Evolutionary conservation across 257 asterid genomes (phyloP).

Genomic region (Nicotiana tomentosiformis): DNA sequence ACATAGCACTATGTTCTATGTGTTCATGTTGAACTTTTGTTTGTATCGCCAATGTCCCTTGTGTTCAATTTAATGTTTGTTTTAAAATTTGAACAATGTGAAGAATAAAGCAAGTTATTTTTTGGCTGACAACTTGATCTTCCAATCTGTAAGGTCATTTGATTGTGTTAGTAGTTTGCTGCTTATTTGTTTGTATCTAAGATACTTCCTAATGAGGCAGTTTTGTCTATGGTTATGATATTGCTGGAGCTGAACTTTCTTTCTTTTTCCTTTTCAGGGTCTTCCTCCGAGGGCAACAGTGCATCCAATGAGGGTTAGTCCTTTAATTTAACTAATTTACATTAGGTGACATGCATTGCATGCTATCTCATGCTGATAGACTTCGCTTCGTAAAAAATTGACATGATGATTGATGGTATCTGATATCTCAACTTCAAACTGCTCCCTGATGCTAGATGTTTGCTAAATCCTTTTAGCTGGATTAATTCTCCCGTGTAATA

Average conservation of each 20-base stretch:
- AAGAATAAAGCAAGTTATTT: background rate
- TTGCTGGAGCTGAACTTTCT: constrained; percentile 1
- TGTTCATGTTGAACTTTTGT: background rate
- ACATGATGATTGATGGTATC: background rate
- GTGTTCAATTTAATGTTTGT: background rate
- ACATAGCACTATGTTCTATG: background rate
- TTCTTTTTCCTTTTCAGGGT: constrained; percentile 48
- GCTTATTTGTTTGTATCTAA: background rate
- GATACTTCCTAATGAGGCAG: background rate
- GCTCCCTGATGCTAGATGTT: too few species aligned
- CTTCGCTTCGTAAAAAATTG: background rate
- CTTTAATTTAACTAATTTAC: constrained; percentile 13
- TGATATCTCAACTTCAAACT: too few species aligned
- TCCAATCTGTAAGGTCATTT: background rate
- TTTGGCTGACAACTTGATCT: background rate
- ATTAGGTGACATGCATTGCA: background rate
- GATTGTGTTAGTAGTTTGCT: background rate
- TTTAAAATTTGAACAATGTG: background rate
- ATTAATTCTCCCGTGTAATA: too few species aligned
- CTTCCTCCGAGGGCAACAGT: constrained; percentile 97
- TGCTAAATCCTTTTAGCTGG: too few species aligned
- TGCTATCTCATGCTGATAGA: background rate
- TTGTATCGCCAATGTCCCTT: background rate
- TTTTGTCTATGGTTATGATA: background rate
- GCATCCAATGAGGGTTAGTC: constrained; percentile 97